A percentile compares a stretch with the other conserved stretches of the same genome.
Conservation (phyloP, 2,329 filamentous ascomycete species). For the Paraconiothyrium brasiliense region DNA sequence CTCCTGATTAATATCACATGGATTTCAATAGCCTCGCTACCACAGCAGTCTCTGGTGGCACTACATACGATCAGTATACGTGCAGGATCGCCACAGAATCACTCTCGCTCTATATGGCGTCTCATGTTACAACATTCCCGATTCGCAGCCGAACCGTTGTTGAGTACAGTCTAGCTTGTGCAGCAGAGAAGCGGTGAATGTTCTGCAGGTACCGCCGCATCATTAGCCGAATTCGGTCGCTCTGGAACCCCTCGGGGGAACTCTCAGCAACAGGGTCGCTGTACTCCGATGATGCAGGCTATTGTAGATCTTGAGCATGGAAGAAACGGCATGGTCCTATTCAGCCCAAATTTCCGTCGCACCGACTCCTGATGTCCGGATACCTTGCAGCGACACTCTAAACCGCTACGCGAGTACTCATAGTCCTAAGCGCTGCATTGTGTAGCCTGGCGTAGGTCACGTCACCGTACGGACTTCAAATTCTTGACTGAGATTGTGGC, state of each 20-base stretch:
- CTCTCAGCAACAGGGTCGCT: constrained; percentile 7
- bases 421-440: too few relatives aligned
- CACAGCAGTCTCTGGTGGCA: constrained; percentile 13
- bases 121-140: constrained; percentile 27
- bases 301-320: constrained; percentile 3
- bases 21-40: constrained; percentile 14
- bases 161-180: constrained; percentile 28
- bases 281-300: constrained; percentile 10
- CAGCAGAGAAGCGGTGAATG: constrained; percentile 25
- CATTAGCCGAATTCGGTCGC: constrained; percentile 17
- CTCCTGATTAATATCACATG: constrained; percentile 16
- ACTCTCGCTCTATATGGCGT: constrained; percentile 31
- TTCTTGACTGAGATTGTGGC: too few relatives aligned
- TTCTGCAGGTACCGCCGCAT: constrained; percentile 38
- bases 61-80: constrained; percentile 19
- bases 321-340: constrained; percentile 7
- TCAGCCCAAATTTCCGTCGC: constrained; percentile 13
- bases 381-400: not conserved
- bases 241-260: constrained; percentile 5
- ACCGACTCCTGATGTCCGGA: constrained; percentile 9
- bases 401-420: not conserved
- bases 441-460: too few relatives aligned
- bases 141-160: constrained; percentile 34
- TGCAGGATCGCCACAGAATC: constrained; percentile 25
- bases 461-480: too few relatives aligned